Evolutionary conservation across 257 asterid genomes (phyloP).

Genomic region (Solanum lignicaule): DNA sequence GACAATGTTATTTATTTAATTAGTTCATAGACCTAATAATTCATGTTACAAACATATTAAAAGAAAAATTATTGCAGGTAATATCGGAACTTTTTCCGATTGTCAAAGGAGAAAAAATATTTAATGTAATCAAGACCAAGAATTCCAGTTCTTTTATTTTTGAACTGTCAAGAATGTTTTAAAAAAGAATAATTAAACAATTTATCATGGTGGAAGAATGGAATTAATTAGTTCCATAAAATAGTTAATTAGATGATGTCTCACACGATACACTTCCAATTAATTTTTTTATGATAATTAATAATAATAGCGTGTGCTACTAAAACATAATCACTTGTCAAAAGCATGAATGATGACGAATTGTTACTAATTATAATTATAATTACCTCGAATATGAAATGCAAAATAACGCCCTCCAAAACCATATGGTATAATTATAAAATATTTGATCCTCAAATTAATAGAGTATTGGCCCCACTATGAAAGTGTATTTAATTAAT

Average conservation of each 20-base stretch:
- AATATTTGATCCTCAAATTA: neutral
- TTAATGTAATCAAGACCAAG: neutral
- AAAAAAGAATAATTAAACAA: neutral
- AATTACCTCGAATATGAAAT: neutral
- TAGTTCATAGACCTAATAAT: neutral
- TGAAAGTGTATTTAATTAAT: neutral
- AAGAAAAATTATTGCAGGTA: neutral
- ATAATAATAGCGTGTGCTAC: neutral
- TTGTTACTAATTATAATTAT: no score
- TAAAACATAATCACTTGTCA: neutral
- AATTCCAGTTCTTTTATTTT: neutral
- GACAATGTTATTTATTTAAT: neutral
- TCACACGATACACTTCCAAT: neutral
- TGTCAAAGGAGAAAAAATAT: neutral
- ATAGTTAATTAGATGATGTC: neutral
- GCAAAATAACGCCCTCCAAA: neutral
- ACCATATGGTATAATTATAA: neutral
- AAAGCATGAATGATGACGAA: slow-evolving; percentile 1
- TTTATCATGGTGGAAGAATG: neutral
- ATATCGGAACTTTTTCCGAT: neutral
- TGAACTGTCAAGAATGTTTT: neutral
- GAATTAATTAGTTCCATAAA: neutral
- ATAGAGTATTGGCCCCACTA: neutral
- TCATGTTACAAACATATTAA: neutral
- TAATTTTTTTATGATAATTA: neutral